These are phyloP conservation scores for Ogataea naganishii DNA, from an alignment of 805 yeast species.

Conservation along the genomic window DNA sequence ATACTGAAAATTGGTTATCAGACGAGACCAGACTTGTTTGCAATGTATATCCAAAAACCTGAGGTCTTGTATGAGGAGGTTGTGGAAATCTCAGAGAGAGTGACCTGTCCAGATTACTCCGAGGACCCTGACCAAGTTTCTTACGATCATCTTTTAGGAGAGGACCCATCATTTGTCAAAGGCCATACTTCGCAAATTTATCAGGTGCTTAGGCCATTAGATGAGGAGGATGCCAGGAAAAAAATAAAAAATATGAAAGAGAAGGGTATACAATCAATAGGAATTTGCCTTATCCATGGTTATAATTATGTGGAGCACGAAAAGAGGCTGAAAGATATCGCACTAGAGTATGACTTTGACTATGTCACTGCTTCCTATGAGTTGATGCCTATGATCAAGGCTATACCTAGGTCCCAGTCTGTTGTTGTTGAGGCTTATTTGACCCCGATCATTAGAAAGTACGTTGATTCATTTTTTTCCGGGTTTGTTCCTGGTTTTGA, in stretches of 20 bases:
- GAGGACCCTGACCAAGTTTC: slow-evolving; percentile 6
- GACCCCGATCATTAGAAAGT: slow-evolving; percentile 26
- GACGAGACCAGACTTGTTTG: slow-evolving; percentile 7
- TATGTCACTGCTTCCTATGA: slow-evolving; percentile 22
- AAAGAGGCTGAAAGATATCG: slow-evolving; percentile 20
- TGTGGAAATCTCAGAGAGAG: slow-evolving; percentile 3
- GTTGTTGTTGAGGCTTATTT: slow-evolving; percentile 30
- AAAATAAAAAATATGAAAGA: slow-evolving; percentile 12
- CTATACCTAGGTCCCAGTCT: slow-evolving; percentile 27
- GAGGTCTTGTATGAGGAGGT: slow-evolving; percentile 2
- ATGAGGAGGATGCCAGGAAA: slow-evolving; percentile 8
- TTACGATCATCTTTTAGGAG: slow-evolving; percentile 11
- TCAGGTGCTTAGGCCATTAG: slow-evolving; percentile 24
- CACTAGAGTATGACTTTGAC: slow-evolving; percentile 31
- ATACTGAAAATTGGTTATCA: slow-evolving; percentile 17
- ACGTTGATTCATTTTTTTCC: slow-evolving; percentile 24
- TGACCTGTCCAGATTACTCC: slow-evolving; percentile 9
- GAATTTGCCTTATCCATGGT: slow-evolving; percentile 26
- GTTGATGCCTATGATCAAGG: slow-evolving; percentile 24
- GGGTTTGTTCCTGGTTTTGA: slow-evolving; percentile 22
- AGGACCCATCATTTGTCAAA: slow-evolving; percentile 14
- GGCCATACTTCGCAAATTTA: slow-evolving; percentile 29
- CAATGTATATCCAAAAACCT: slow-evolving; percentile 1
- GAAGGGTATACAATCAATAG: slow-evolving; percentile 19
- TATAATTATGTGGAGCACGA: slow-evolving; percentile 27